Base-by-base conservation (phyloP, 169 alveolate genomes). In the Eimeria brunetti region DNA sequence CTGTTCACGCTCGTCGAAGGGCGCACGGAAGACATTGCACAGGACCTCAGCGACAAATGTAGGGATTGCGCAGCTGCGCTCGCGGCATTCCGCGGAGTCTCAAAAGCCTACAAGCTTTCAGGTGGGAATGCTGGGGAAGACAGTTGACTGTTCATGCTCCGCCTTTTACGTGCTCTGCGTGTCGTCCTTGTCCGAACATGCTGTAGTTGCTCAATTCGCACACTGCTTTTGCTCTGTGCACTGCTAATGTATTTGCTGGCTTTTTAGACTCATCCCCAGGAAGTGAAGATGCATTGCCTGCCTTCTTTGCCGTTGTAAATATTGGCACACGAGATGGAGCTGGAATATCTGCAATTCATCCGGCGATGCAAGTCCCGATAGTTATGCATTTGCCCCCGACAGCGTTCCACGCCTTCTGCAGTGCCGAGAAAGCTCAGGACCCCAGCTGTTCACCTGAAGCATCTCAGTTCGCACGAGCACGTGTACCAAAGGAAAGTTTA, bases 271-370 rank as follows among this genome's bases (percentile, higher is more conserved):
- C 92, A 18, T 58, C 78, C 24, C 80, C 81, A 41, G 92, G 81
- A 38, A 85, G 44, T 44, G 92, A 85, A 30, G 92, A 85, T 30
- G 60, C 18, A 9, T 27, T 85, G n/a, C 92, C 92, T 24, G 92
- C 62, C 5, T 60, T 85, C 41, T 85, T 85, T 62, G 92, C 67
- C 33, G 30, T 85, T 62, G 92, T 85, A 38, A 85, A 85, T 44
- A 73, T 85, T 53, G 92, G 92, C 12, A 56, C 80, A 27, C 80
- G 92, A 62, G 92, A 85, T 44, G 92, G 92, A 8, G 92, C 92
- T 53, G 92, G 81, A 62, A 85, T 85, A 60, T 85, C 92, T 30
- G 92, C 92, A 5, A 62, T 85, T 38, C 92, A 85, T 44, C 92
- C 92, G 24, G 92, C 92, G 33, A 85, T 85, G 92, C 92, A 85